These are phyloP conservation scores for Jackrogersella multiformis DNA, from an alignment of 495 filamentous ascomycete genomes.

Conservation along the genomic window DNA sequence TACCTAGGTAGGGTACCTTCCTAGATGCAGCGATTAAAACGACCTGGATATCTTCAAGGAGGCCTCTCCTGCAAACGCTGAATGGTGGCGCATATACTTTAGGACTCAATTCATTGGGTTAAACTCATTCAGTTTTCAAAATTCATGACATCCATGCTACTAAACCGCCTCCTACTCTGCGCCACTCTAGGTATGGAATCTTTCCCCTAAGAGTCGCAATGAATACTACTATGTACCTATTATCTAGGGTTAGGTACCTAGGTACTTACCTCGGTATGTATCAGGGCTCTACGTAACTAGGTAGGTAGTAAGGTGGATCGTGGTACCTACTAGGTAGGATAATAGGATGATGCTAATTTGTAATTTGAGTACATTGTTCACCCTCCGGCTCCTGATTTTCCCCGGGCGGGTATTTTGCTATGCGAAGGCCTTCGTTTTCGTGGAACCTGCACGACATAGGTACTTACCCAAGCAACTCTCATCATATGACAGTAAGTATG, in stretches of 20 bases:
- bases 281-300: not conserved
- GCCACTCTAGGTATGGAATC: not conserved
- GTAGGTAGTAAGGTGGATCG: not conserved
- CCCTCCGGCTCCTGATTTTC: not conserved
- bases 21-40: too few species aligned
- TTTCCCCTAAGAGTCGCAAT: too few species aligned
- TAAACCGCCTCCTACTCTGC: not conserved
- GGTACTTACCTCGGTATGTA: not conserved
- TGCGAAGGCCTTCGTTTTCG: too few species aligned
- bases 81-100: not conserved
- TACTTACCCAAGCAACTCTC: not conserved
- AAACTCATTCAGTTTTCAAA: not conserved
- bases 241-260: too few species aligned
- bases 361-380: not conserved
- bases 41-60: too few species aligned
- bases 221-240: too few species aligned
- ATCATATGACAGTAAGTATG: not conserved
- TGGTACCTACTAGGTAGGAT: not conserved
- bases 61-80: not conserved
- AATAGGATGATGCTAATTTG: slow-evolving; percentile 1
- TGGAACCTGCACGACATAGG: not conserved
- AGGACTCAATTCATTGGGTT: not conserved
- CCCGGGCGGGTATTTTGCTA: slow-evolving; percentile 3
- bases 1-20: too few species aligned
- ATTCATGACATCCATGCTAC: not conserved